Conservation (phyloP, 2,329 filamentous ascomycete genomes). For the Podosphaera leucotricha region DNA sequence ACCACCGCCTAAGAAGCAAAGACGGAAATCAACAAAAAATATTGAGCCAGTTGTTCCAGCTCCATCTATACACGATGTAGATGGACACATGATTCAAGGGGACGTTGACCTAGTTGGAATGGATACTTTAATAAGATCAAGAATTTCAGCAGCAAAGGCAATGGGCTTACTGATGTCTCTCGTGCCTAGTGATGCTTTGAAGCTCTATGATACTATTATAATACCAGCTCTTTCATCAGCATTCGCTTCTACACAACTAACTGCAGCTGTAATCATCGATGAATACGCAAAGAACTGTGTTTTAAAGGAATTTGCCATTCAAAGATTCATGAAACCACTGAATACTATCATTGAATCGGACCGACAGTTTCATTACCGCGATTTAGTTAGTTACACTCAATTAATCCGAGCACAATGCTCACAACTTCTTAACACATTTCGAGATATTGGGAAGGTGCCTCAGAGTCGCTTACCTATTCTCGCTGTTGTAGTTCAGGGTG, state of each 20-base stretch:
- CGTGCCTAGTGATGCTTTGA: slow-evolving; percentile 39
- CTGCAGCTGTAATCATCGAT: slow-evolving; percentile 62
- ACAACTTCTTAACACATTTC: slow-evolving; percentile 72
- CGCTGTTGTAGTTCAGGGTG: slow-evolving; percentile 82
- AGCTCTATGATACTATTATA: slow-evolving; percentile 40
- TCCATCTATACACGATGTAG: slow-evolving; percentile 73
- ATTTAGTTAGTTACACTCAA: slow-evolving; percentile 74
- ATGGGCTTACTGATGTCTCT: slow-evolving; percentile 64
- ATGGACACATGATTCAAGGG: slow-evolving; percentile 93
- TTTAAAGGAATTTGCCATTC: slow-evolving; percentile 24
- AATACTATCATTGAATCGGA: slow-evolving; percentile 60
- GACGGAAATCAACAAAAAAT: slow-evolving; percentile 64
- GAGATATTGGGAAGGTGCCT: slow-evolving; percentile 67
- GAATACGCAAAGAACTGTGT: slow-evolving; percentile 51
- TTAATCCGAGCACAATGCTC: slow-evolving; percentile 79
- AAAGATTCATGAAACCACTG: slow-evolving; percentile 37
- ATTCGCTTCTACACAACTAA: slow-evolving; percentile 68
- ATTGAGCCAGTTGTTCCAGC: slow-evolving; percentile 38
- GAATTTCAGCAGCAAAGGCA: slow-evolving; percentile 66
- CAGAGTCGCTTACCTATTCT: slow-evolving; percentile 52
- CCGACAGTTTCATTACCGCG: slow-evolving; percentile 61
- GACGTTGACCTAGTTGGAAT: slow-evolving; percentile 85
- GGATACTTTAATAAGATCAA: slow-evolving; percentile 70
- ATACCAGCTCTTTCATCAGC: slow-evolving; percentile 44
- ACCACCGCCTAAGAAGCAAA: slow-evolving; percentile 47